Conservation (phyloP, 768 basidiomycete species). For the Panellus pusillus region DNA sequence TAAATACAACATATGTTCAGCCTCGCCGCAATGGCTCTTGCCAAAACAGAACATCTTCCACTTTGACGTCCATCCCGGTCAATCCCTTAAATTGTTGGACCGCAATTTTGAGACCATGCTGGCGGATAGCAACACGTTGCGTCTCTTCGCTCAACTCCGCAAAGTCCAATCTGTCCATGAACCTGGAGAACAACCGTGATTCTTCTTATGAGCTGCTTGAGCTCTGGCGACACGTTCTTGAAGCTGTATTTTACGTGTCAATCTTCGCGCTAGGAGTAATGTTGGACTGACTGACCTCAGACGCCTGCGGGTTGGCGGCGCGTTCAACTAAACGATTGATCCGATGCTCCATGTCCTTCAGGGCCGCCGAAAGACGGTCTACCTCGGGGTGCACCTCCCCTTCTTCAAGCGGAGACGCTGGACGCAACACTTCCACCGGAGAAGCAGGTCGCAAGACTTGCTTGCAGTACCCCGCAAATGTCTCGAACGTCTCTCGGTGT, state of each 20-base stretch:
- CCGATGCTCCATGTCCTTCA: not conserved
- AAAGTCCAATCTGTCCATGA: slow-evolving; percentile 3
- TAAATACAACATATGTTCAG: no score
- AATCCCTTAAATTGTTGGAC: not conserved
- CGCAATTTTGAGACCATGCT: slow-evolving; percentile 2
- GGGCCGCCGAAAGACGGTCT: not conserved
- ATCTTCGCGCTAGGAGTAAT: no score
- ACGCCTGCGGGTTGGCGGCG: no score
- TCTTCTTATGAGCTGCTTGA: not conserved
- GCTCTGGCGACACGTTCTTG: not conserved
- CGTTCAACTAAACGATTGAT: not conserved
- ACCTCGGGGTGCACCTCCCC: slow-evolving; percentile 14
- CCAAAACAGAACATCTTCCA: no score
- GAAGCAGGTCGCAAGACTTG: slow-evolving; percentile 1
- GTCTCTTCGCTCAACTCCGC: slow-evolving; percentile 5
- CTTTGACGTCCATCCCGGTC: not conserved
- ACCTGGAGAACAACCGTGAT: not conserved
- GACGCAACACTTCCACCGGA: slow-evolving; percentile 8
- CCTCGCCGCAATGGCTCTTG: no score
- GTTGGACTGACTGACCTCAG: not conserved
- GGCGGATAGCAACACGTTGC: slow-evolving; percentile 1
- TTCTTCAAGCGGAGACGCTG: slow-evolving; percentile 10
- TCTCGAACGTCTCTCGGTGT: slow-evolving; percentile 3
- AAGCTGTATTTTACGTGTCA: not conserved
- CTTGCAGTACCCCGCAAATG: slow-evolving; percentile 6